These are phyloP conservation scores for Mycena crocata DNA, from an alignment of 768 basidiomycete species.

Conservation along the genomic window DNA sequence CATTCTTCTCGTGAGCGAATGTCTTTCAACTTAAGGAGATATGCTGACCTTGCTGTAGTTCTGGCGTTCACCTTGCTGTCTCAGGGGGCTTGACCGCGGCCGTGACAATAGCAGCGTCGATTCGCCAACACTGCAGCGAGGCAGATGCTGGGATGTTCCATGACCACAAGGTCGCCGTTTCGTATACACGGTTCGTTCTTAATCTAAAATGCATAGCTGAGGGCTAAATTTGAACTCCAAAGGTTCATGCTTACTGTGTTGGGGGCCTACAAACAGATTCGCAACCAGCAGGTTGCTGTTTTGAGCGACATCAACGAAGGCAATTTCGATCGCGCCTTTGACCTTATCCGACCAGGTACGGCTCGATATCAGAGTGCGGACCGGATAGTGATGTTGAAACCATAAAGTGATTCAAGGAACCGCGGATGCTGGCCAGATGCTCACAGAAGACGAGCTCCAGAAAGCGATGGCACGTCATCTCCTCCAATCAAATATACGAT, in stretches of 20 bases:
- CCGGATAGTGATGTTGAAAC: not conserved
- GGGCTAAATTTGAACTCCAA: not conserved
- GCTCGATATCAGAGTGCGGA: not conserved
- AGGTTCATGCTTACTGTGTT: constrained; percentile 54
- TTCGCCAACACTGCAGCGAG: constrained; percentile 23
- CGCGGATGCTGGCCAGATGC: constrained; percentile 57
- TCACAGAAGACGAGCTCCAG: constrained; percentile 64
- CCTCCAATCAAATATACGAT: not conserved
- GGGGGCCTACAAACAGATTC: constrained; percentile 57
- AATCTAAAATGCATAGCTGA: not conserved
- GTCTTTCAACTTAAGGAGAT: not conserved
- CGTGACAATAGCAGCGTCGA: constrained; percentile 25
- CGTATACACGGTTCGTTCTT: constrained; percentile 29
- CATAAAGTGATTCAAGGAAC: constrained; percentile 65
- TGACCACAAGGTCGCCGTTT: constrained; percentile 26
- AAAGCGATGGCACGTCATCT: constrained; percentile 47
- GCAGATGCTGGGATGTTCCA: constrained; percentile 26
- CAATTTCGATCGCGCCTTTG: constrained; percentile 55
- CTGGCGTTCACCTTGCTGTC: constrained; percentile 28
- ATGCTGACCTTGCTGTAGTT: constrained; percentile 3
- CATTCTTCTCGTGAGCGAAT: constrained; percentile 23
- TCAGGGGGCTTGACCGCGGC: constrained; percentile 27
- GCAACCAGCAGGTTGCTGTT: constrained; percentile 46
- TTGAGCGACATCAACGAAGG: constrained; percentile 50
- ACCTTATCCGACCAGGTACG: constrained; percentile 49